Conservation (phyloP, 2,329 filamentous ascomycete species). For the Aureobasidium sp. region DNA sequence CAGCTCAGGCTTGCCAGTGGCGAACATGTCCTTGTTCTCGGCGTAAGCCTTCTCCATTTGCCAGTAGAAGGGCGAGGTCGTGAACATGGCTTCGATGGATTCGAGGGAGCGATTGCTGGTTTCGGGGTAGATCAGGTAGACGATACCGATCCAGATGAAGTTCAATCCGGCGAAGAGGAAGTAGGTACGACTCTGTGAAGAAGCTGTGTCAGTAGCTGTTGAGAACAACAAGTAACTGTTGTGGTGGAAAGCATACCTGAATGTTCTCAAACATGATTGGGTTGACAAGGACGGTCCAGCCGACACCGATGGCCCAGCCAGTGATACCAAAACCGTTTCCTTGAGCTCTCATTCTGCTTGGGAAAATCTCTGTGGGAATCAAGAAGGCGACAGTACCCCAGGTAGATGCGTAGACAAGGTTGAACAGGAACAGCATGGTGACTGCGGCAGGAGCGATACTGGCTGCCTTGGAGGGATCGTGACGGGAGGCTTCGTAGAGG, state of each 20-base stretch:
- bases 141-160: slow-evolving; percentile 44
- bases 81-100: slow-evolving; percentile 46
- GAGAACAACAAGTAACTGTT: not conserved
- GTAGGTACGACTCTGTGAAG: slow-evolving; percentile 38
- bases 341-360: slow-evolving; percentile 50
- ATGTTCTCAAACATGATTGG: slow-evolving; percentile 47
- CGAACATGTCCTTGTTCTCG: slow-evolving; percentile 16
- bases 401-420: slow-evolving; percentile 45
- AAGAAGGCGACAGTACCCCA: slow-evolving; percentile 45
- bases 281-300: slow-evolving; percentile 47
- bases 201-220: not conserved
- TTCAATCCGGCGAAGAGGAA: slow-evolving; percentile 48
- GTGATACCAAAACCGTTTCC: slow-evolving; percentile 54
- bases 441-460: slow-evolving; percentile 41
- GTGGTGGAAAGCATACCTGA: slow-evolving; percentile 20
- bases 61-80: slow-evolving; percentile 40
- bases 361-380: slow-evolving; percentile 50
- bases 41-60: slow-evolving; percentile 39
- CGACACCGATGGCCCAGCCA: slow-evolving; percentile 52
- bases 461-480: slow-evolving; percentile 30
- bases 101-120: slow-evolving; percentile 43
- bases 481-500: slow-evolving; percentile 36
- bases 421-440: slow-evolving; percentile 45
- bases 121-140: slow-evolving; percentile 44
- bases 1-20: not conserved